Evolutionary conservation across 192 early-diverging fungal species (phyloP), one percentile per base, ranked within the genome.

Genomic region (Dissophora ornata): DNA sequence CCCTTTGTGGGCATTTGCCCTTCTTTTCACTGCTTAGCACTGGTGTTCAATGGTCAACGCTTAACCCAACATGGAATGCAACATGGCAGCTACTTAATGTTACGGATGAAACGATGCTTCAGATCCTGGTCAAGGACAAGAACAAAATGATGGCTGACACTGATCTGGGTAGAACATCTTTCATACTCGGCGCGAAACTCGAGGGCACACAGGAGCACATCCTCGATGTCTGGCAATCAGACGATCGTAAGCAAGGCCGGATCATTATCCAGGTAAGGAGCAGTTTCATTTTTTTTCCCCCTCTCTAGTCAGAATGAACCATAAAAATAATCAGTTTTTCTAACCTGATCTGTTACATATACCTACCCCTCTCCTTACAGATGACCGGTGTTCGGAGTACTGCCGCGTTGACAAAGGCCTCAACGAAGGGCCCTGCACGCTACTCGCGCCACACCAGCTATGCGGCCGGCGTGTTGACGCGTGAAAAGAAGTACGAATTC

Each of bases 361-460:
- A 45, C 44, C 18, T 45, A 38, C 36, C 12, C 36, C 36, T 38
- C 5, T 42, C 0, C 22, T 11, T 30, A 26, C 22, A 75, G 71
- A 75, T 57, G 8, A 47, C 34, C 25, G 62, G 34, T 5, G 55
- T 41, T 7, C 36, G 63, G 24, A 66, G 55, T 22, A 25, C 41
- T 24, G 63, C 63, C 4, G 19, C 19, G 13, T 22, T 75, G 49
- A 24, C 30, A 16, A 40, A 54, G 38, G 25, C 65, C 6, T 57
- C 73, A 1, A 77, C 73, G 6, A 57, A 24, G 4, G 73, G 73
- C 0, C 73, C 73, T 3, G 58, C 47, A 8, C 63, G 58, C n/a
- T 77, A 49, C 58, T 77, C 73, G 10, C 73, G 73, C 22, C 73
- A 77, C 47, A 77, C 73, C 6, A 77, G 73, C 59, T 77, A 77